A percentile compares a stretch with the other conserved stretches of the same genome.
Evolutionary conservation across 352 stramenopile genomes (phyloP).

Genomic region (Halophytophthora batemanensis): DNA sequence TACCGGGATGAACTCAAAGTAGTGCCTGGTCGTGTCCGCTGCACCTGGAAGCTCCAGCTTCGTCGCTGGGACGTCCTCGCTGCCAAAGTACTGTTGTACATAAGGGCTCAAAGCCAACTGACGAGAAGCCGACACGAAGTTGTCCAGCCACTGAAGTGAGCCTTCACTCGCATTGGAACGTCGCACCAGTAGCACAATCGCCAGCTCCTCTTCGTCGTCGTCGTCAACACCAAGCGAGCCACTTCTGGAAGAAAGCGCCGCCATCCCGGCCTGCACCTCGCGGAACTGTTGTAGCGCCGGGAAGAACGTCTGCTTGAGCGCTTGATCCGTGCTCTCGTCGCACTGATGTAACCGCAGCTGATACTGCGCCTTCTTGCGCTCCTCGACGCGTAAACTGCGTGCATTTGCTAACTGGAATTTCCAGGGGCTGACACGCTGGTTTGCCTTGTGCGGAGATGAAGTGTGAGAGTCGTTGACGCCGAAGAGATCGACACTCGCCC

Average conservation of each 20-base stretch:
- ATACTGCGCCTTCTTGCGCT: slow-evolving; percentile 8
- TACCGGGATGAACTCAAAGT: slow-evolving; percentile 18
- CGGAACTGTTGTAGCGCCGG: slow-evolving; percentile 4
- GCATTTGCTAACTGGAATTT: slow-evolving; percentile 12
- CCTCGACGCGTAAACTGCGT: slow-evolving; percentile 4
- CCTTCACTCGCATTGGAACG: slow-evolving; percentile 10
- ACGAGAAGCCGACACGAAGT: slow-evolving; percentile 16
- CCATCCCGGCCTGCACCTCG: slow-evolving; percentile 11
- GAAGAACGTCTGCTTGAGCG: slow-evolving; percentile 11
- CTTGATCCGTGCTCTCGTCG: slow-evolving; percentile 4
- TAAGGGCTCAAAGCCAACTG: slow-evolving; percentile 18
- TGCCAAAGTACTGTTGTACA: slow-evolving; percentile 19
- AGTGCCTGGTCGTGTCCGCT: slow-evolving; percentile 7
- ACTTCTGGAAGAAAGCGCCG: slow-evolving; percentile 2
- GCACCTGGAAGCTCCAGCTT: slow-evolving; percentile 5
- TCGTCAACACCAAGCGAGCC: background rate
- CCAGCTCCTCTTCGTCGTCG: slow-evolving; percentile 5
- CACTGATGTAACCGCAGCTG: slow-evolving; percentile 9
- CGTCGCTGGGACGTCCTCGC: slow-evolving; percentile 5
- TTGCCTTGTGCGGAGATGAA: background rate
- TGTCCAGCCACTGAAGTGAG: slow-evolving; percentile 14
- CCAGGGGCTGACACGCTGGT: slow-evolving; percentile 2
- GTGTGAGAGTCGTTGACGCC: background rate
- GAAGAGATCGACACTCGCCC: slow-evolving; percentile 4
- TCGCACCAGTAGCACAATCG: slow-evolving; percentile 10